phyloP scores from a whole-genome alignment of 352 stramenopile species.

The Phytophthora quininea region DNA sequence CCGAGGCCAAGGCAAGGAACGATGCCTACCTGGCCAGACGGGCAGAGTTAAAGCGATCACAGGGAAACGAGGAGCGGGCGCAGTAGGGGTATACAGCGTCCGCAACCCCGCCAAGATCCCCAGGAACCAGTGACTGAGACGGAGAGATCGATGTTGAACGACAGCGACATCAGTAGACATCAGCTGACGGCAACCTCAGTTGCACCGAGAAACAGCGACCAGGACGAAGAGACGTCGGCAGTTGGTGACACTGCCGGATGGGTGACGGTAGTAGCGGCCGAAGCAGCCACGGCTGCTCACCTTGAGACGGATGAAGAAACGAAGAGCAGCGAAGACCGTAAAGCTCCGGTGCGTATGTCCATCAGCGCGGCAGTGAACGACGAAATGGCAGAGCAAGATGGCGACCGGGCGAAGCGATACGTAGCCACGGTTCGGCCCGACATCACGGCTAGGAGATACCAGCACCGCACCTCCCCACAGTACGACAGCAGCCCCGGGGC shows the following conservation, averaged over 20 bases:
- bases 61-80: conserved; percentile 1
- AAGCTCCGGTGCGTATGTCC: too few relatives aligned
- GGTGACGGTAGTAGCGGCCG: too few relatives aligned
- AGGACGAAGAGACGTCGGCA: background rate
- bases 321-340: background rate
- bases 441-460: background rate
- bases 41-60: background rate
- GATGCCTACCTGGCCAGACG: background rate
- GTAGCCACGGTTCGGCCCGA: background rate
- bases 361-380: background rate
- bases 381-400: background rate
- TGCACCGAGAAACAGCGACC: background rate
- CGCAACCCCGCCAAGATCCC: background rate
- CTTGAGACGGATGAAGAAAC: background rate
- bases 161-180: too few relatives aligned
- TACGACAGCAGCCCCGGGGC: background rate
- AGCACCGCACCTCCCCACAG: background rate
- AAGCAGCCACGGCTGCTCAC: too few relatives aligned
- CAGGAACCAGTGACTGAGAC: background rate
- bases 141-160: too few relatives aligned
- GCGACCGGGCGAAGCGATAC: background rate
- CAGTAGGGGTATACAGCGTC: background rate
- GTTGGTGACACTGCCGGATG: too few relatives aligned
- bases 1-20: conserved; percentile 1
- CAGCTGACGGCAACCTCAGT: background rate